phyloP scores from a whole-genome alignment of 2,329 filamentous ascomycete species.

The Nigrograna mackinnonii region DNA sequence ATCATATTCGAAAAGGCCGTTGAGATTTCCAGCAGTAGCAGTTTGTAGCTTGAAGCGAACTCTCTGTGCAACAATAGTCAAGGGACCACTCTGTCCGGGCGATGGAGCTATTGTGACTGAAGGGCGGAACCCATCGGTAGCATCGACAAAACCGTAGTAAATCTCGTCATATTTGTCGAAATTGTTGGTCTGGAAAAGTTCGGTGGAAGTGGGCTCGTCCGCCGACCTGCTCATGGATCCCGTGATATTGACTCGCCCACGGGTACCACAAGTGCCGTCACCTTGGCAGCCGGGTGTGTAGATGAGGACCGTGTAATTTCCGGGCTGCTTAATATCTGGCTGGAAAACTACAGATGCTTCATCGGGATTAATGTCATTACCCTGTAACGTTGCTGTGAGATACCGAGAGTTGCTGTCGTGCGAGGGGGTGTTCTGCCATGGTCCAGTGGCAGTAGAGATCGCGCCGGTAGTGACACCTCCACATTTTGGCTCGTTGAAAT shows the following conservation, averaged over 20 bases:
- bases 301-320: slow-evolving; percentile 87
- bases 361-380: slow-evolving; percentile 57
- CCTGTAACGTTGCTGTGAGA: slow-evolving; percentile 67
- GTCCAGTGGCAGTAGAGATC: slow-evolving; percentile 69
- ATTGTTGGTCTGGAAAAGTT: slow-evolving; percentile 87
- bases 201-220: slow-evolving; percentile 55
- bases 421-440: slow-evolving; percentile 73
- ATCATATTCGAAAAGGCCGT: slow-evolving; percentile 88
- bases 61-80: slow-evolving; percentile 87
- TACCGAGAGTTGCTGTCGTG: slow-evolving; percentile 75
- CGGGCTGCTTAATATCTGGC: slow-evolving; percentile 84
- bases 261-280: slow-evolving; percentile 73
- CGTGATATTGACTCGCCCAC: slow-evolving; percentile 79
- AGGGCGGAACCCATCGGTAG: slow-evolving; percentile 75
- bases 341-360: slow-evolving; percentile 74
- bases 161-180: slow-evolving; percentile 97
- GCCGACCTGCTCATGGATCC: slow-evolving; percentile 58
- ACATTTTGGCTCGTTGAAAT: slow-evolving; percentile 88
- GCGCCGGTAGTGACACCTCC: slow-evolving; percentile 66
- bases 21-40: slow-evolving; percentile 77
- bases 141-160: slow-evolving; percentile 83
- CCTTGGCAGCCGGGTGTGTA: slow-evolving; percentile 90
- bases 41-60: slow-evolving; percentile 77
- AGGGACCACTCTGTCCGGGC: slow-evolving; percentile 58
- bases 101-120: slow-evolving; percentile 76